Evolutionary conservation across 805 yeast genomes (phyloP).

Genomic region (Sungouiozyma intestinalis): DNA sequence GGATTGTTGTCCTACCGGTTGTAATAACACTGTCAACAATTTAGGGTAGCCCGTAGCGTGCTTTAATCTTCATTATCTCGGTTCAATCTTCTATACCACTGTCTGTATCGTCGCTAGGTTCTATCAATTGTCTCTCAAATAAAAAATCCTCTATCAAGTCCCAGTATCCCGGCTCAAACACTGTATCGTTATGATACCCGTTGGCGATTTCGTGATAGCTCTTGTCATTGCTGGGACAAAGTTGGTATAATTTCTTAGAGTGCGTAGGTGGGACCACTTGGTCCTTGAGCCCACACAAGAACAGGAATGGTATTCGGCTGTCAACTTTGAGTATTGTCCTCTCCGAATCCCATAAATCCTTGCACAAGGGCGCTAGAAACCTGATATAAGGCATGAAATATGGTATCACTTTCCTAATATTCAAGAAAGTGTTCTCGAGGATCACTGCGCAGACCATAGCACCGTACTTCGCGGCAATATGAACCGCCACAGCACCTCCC

Average conservation of each 20-base stretch:
- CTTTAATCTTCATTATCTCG: not conserved
- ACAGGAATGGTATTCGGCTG: conserved; percentile 49
- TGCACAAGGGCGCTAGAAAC: conserved; percentile 49
- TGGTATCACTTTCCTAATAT: conserved; percentile 62
- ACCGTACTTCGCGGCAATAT: conserved; percentile 55
- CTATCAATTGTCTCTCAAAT: conserved; percentile 23
- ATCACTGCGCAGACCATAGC: conserved; percentile 48
- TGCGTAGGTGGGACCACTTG: conserved; percentile 89
- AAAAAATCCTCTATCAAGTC: conserved; percentile 47
- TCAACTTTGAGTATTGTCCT: conserved; percentile 42
- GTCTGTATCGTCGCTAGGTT: conserved; percentile 6
- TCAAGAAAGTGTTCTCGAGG: conserved; percentile 78
- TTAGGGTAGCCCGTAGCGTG: not conserved
- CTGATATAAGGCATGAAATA: conserved; percentile 61
- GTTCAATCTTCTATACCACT: not conserved
- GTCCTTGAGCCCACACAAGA: conserved; percentile 65
- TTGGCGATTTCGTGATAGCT: conserved; percentile 41
- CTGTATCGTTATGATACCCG: conserved; percentile 77
- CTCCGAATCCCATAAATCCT: conserved; percentile 78
- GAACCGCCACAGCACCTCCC: conserved; percentile 91
- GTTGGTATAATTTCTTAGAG: conserved; percentile 48
- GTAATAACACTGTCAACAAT: conserved; percentile 6
- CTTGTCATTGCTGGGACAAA: conserved; percentile 44
- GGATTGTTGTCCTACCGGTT: conserved; percentile 74
- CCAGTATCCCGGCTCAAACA: conserved; percentile 70